Base-by-base conservation (phyloP, 2,329 filamentous ascomycete species). In the Albophoma yamanashiensis region DNA sequence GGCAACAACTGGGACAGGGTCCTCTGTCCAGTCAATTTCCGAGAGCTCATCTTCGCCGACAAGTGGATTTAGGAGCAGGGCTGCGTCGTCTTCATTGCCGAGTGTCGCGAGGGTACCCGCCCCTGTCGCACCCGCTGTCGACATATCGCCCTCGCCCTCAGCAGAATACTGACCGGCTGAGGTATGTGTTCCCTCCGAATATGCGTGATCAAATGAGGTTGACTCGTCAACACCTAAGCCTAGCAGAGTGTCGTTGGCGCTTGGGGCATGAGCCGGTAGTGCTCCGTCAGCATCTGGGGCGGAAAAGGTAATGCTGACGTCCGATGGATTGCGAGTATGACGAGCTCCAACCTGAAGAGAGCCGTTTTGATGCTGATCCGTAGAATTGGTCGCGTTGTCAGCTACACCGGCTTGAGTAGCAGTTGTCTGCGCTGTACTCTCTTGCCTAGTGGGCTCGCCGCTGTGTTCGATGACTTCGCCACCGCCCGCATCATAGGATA, bases 241-340 rank as follows among this genome's bases (percentile, higher is more conserved):
- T 50, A 61, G 60, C 27, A 71, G 67, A 42, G 68, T 64, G 59
- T 71, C 64, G 59, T 62, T 57, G 55, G 67, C 64, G 58, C 65
- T 67, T 45, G 64, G 65, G 58, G 62, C 62, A 55, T 56, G 53
- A 42, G 65, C 71, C 71, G 61, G 55, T 40, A 59, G 53, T 53
- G 57, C 56, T 43, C 63, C 55, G 65, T 73, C 64, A 72, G 70
- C 59, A 52, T 64, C 60, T 60, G 60, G 63, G 56, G 59, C 62
- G 52, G 64, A 65, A 62, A 66, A 67, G 7, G 62, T 52, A 8
- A 63, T 62, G 61, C 57, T 60, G 20, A 55, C 22, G 56, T 61
- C 62, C 22, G 50, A 58, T 11, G 39, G 25, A 17, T 40, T 50
- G 50, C 52, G 50, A 52, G 17, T n/a, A n/a, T 52, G 55, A 50